A percentile compares a stretch with the other conserved stretches of the same genome.
Conservation (phyloP, 257 asterid genomes). For the Thymus quinquecostatus region DNA sequence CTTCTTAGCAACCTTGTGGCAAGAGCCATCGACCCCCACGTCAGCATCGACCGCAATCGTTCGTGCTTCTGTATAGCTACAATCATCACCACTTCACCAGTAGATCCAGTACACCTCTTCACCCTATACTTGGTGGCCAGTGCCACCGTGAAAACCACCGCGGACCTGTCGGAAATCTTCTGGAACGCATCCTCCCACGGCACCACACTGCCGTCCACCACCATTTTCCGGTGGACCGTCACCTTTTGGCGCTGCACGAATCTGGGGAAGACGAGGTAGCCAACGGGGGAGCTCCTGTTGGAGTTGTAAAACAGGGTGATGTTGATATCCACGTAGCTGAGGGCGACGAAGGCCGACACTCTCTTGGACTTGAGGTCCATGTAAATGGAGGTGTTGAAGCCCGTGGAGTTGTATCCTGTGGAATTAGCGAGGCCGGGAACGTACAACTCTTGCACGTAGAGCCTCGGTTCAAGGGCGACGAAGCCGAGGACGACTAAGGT, state of each 20-base stretch:
- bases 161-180: conserved; percentile 21
- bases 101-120: not conserved
- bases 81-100: not conserved
- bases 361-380: conserved; percentile 33
- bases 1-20: conserved; percentile 12
- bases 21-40: conserved; percentile 22
- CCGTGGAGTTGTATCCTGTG: not conserved
- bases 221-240: conserved; percentile 3
- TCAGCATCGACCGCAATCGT: conserved; percentile 18
- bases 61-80: not conserved
- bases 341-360: not conserved
- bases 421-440: conserved; percentile 29
- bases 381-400: not conserved
- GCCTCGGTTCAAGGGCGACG: conserved; percentile 20
- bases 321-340: conserved; percentile 16
- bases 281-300: conserved; percentile 9
- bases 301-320: conserved; percentile 24
- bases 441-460: conserved; percentile 27
- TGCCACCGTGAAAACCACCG: conserved; percentile 20
- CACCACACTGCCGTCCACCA: conserved; percentile 23
- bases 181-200: conserved; percentile 31
- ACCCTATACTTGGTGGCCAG: conserved; percentile 25
- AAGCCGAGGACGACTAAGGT: not conserved
- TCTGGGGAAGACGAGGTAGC: conserved; percentile 12
- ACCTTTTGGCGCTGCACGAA: conserved; percentile 29